Conservation (phyloP, 768 basidiomycete species). For the Pholiota molesta region DNA sequence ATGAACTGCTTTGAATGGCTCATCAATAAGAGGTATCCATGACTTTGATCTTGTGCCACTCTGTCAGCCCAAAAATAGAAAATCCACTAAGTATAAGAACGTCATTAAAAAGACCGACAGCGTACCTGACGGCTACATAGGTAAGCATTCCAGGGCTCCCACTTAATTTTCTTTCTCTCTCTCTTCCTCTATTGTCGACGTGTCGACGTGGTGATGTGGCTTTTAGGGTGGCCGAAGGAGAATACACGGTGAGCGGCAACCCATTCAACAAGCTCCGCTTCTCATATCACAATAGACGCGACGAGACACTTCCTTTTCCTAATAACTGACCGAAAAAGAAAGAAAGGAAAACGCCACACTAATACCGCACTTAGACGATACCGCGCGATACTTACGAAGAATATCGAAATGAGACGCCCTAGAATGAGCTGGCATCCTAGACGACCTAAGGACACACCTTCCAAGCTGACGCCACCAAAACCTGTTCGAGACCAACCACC, state of each 20-base stretch:
- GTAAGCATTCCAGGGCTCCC: not conserved
- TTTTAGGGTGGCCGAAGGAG: not conserved
- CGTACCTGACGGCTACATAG: not conserved
- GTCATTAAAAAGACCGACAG: no score
- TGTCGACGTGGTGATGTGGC: not conserved
- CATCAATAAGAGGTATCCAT: no score
- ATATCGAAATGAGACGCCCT: constrained; percentile 4
- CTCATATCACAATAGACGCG: not conserved
- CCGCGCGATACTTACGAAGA: not conserved
- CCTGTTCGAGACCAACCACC: not conserved
- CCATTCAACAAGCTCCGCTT: not conserved
- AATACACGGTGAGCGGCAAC: not conserved
- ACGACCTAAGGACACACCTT: not conserved
- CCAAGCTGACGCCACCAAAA: not conserved
- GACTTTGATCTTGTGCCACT: no score
- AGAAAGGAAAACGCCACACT: not conserved
- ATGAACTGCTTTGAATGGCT: no score
- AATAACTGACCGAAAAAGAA: not conserved
- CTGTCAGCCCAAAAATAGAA: no score
- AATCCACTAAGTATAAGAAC: no score
- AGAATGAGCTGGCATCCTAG: constrained; percentile 1
- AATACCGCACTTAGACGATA: not conserved
- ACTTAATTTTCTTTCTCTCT: not conserved
- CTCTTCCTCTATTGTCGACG: not conserved
- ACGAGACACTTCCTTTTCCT: not conserved